These are phyloP conservation scores for Botryotinia convoluta DNA, from an alignment of 2,329 filamentous ascomycete genomes.

Conservation along the genomic window DNA sequence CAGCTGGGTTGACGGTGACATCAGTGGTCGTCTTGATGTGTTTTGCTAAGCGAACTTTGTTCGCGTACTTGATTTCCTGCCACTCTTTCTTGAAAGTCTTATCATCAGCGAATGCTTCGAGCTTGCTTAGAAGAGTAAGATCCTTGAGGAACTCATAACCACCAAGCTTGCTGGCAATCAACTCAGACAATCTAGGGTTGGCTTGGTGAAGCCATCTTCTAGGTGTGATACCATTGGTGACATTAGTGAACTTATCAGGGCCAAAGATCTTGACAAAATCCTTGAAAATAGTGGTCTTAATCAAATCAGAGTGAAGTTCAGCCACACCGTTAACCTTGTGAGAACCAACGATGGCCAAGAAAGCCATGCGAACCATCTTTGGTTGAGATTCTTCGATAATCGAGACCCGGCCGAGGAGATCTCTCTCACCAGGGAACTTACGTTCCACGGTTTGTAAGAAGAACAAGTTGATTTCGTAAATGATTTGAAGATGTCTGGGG, in stretches of 20 bases:
- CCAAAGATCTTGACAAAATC: conserved; percentile 96
- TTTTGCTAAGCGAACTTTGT: conserved; percentile 89
- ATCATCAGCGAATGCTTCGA: conserved; percentile 82
- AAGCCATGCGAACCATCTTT: conserved; percentile 98
- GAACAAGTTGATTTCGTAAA: conserved; percentile 94
- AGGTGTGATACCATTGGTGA: conserved; percentile 97
- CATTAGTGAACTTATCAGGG: conserved; percentile 96
- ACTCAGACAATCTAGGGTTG: conserved; percentile 84
- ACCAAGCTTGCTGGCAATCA: conserved; percentile 88
- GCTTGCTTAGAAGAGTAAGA: conserved; percentile 77
- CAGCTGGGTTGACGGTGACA: conserved; percentile 78
- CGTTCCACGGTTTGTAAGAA: conserved; percentile 92
- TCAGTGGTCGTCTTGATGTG: conserved; percentile 82
- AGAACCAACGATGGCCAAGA: conserved; percentile 89
- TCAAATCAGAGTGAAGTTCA: conserved; percentile 94
- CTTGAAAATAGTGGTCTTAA: conserved; percentile 99
- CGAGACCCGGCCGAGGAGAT: conserved; percentile 82
- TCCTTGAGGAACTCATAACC: conserved; percentile 86
- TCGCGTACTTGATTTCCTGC: conserved; percentile 93
- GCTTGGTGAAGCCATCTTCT: conserved; percentile 96
- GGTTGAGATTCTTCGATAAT: conserved; percentile 96
- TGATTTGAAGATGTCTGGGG: conserved; percentile 92
- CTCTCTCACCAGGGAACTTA: conserved; percentile 83
- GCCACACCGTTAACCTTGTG: conserved; percentile 99
- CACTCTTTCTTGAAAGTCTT: conserved; percentile 90